These are phyloP conservation scores for Penicillium tannophilum DNA, from an alignment of 495 filamentous ascomycete species.

Conservation along the genomic window DNA sequence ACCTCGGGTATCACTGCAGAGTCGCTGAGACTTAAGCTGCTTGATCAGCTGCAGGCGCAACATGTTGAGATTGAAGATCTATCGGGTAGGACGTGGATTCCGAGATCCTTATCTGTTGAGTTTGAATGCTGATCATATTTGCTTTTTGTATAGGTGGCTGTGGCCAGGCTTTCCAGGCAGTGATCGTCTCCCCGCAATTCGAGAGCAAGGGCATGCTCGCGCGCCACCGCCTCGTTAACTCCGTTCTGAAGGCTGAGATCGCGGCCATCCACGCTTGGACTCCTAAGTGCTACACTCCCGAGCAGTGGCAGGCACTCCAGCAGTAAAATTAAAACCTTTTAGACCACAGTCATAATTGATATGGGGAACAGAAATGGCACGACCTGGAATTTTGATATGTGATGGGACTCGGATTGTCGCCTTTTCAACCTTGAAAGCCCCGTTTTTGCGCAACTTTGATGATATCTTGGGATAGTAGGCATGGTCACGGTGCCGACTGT, in stretches of 20 bases:
- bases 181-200: conserved; percentile 88
- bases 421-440: neutral
- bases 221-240: conserved; percentile 87
- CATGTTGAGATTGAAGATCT: conserved; percentile 93
- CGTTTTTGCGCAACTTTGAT: conserved; percentile 8
- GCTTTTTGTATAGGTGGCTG: conserved; percentile 69
- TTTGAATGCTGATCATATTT: neutral
- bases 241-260: conserved; percentile 86
- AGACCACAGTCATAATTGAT: conserved; percentile 1
- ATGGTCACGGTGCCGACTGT: neutral
- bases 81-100: conserved; percentile 64
- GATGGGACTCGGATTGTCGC: neutral
- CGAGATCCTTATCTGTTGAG: neutral
- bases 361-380: neutral
- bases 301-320: conserved; percentile 82
- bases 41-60: conserved; percentile 71
- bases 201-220: conserved; percentile 84
- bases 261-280: conserved; percentile 98
- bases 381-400: neutral
- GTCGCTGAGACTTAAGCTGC: conserved; percentile 67
- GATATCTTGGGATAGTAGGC: conserved; percentile 12
- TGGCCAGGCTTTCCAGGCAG: conserved; percentile 90
- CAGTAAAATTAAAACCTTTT: conserved; percentile 25
- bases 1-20: conserved; percentile 68
- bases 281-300: conserved; percentile 92